These are phyloP conservation scores for Trametes elegans DNA, from an alignment of 768 basidiomycete genomes.

Conservation along the genomic window DNA sequence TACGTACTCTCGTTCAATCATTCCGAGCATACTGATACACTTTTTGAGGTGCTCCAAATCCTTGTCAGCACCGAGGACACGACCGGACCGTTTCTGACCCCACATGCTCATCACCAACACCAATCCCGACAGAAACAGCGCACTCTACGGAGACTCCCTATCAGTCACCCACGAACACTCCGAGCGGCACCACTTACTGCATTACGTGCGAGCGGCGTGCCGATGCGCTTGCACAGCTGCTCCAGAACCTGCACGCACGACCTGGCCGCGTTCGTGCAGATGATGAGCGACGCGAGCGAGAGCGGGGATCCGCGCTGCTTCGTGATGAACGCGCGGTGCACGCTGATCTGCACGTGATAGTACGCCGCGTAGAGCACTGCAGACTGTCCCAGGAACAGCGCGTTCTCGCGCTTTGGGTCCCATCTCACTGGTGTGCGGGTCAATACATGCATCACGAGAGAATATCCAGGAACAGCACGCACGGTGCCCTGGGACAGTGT, in stretches of 20 bases:
- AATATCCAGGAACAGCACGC: too few species aligned
- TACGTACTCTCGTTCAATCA: conserved; percentile 8
- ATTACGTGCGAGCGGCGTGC: background rate
- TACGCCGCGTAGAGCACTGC: conserved; percentile 38
- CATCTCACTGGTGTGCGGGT: conserved; percentile 27
- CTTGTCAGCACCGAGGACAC: conserved; percentile 28
- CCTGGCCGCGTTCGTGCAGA: conserved; percentile 80
- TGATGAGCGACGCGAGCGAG: conserved; percentile 65
- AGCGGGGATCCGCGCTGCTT: conserved; percentile 47
- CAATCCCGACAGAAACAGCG: conserved; percentile 41
- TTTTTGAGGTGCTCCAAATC: conserved; percentile 40
- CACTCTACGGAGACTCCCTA: conserved; percentile 12
- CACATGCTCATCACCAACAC: conserved; percentile 49
- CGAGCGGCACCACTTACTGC: background rate
- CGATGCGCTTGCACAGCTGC: conserved; percentile 32
- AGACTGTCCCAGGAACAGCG: conserved; percentile 31
- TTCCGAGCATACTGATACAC: conserved; percentile 33
- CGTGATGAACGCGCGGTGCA: conserved; percentile 79
- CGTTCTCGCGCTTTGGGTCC: conserved; percentile 35
- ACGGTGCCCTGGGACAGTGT: conserved; percentile 61
- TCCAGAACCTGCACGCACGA: conserved; percentile 73
- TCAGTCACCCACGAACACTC: background rate
- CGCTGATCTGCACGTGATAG: conserved; percentile 55
- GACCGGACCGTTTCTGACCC: conserved; percentile 37
- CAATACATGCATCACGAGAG: background rate